phyloP scores from a whole-genome alignment of 768 basidiomycete species.

The Cytidiella melzeri region DNA sequence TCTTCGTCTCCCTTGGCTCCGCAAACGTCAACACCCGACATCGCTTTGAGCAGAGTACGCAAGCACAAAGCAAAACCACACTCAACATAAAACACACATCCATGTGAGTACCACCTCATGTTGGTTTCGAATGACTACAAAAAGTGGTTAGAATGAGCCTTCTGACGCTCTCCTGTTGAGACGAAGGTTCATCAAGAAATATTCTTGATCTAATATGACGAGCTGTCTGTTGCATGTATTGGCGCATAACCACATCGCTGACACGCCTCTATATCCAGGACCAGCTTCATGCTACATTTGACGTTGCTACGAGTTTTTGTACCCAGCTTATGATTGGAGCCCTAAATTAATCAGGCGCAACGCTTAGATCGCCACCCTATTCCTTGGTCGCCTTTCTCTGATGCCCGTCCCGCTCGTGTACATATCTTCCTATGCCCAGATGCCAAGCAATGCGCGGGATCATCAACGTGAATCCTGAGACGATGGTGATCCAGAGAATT shows the following conservation, averaged over 20 bases:
- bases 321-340: no score
- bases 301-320: no score
- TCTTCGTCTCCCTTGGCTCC: background rate
- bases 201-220: constrained; percentile 94
- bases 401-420: constrained; percentile 53
- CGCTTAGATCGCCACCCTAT: constrained; percentile 1
- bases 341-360: no score
- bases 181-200: constrained; percentile 49
- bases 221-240: constrained; percentile 1
- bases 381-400: constrained; percentile 13
- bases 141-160: constrained; percentile 72
- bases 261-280: background rate
- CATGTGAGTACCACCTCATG: constrained; percentile 9
- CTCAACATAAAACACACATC: background rate
- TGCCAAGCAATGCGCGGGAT: constrained; percentile 71
- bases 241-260: no score
- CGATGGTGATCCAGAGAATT: constrained; percentile 62
- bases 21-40: background rate
- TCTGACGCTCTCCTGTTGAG: constrained; percentile 20
- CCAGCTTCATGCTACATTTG: background rate
- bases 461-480: constrained; percentile 58
- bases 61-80: background rate
- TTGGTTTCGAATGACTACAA: constrained; percentile 57
- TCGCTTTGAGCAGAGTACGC: background rate
- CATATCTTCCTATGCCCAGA: constrained; percentile 68